These are phyloP conservation scores for Hypoxylon sp. DNA, from an alignment of 2,329 filamentous ascomycete species.

Conservation along the genomic window DNA sequence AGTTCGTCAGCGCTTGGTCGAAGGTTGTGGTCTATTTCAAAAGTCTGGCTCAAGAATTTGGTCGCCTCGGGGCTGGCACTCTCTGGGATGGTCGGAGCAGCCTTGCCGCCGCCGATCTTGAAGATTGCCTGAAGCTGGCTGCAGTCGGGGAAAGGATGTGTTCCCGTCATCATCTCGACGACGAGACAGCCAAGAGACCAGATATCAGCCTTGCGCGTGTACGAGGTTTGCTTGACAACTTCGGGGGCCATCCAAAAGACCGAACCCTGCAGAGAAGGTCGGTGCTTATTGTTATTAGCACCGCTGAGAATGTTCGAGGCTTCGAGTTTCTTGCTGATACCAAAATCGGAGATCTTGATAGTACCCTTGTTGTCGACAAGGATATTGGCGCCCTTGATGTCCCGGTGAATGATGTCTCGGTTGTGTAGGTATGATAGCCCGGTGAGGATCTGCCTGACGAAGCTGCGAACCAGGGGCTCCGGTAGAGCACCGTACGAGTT, in stretches of 20 bases:
- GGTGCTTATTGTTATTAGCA: conserved; percentile 71
- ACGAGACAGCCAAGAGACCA: conserved; percentile 97
- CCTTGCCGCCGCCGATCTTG: conserved; percentile 91
- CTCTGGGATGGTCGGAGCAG: conserved; percentile 87
- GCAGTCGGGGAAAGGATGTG: conserved; percentile 95
- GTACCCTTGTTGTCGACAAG: conserved; percentile 98
- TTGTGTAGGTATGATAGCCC: conserved; percentile 93
- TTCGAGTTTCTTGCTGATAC: conserved; percentile 97
- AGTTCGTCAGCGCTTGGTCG: conserved; percentile 92
- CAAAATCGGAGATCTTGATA: conserved; percentile 99
- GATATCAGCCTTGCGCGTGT: conserved; percentile 98
- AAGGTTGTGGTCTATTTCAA: conserved; percentile 94
- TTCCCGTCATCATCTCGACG: conserved; percentile 98
- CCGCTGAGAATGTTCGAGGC: conserved; percentile 82
- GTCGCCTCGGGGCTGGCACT: conserved; percentile 84
- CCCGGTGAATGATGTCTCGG: conserved; percentile 95
- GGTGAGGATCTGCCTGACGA: conserved; percentile 92
- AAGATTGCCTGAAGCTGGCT: conserved; percentile 98
- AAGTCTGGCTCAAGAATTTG: conserved; percentile 85
- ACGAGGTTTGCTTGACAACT: conserved; percentile 96
- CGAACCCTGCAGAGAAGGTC: conserved; percentile 88
- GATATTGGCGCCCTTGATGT: conserved; percentile 99
- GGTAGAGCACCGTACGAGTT: conserved; percentile 96
- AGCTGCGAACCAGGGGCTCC: conserved; percentile 93
- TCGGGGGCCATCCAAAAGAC: conserved; percentile 99